Base-by-base conservation (phyloP, 2,329 filamentous ascomycete species). In the Fusarium sp. region DNA sequence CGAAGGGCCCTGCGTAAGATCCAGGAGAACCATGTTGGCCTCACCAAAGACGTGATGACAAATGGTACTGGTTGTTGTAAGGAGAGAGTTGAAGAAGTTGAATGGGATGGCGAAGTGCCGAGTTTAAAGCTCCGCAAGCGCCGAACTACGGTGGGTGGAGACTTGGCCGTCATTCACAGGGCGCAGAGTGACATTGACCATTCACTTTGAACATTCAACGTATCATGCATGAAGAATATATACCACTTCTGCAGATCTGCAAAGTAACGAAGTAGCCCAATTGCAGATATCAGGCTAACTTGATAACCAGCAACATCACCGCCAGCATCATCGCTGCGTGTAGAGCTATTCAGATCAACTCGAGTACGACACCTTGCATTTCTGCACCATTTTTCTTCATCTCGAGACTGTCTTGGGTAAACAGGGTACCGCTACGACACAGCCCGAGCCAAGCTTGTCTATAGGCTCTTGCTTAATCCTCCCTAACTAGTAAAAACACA, bases 11-110 rank as follows among this genome's bases (percentile, higher is more conserved):
- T 60, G 9, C 2, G 38, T 17, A 42, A 46, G 24, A 17, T 46
- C 8, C 1, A 63, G 4, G 16, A 44, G 35, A 6, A 35, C 65
- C 71, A 74, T 74, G 14, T 20, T 17, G 17, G 35, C 12, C 12
- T 24, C 27, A 20, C 20, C 10, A 29, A 70, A 67, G 6, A 27
- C 7, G 17, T n/a, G 24, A 44, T 44, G 36, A 67, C 17, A 44
- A 22, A 27, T 44, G 22, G 40, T 1, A 11, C 24, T 2, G 16
- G 24, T 51, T n/a, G 46, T 51, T 51, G 46, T 29, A 20, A 31
- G n/a, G 46, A 51, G 24, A 49, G 46, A 51, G 46, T 51, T 51
- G 46, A 51, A 3, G 46, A 51, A 3, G 46, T 51, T 51, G 46
- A 31, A 51, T 6, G 10, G 42, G 46, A 12, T 31, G 46, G 24